A percentile compares a stretch with the other conserved stretches of the same genome.
Conservation (phyloP, 2,329 filamentous ascomycete genomes). For the Aspergillus sclerotialis region DNA sequence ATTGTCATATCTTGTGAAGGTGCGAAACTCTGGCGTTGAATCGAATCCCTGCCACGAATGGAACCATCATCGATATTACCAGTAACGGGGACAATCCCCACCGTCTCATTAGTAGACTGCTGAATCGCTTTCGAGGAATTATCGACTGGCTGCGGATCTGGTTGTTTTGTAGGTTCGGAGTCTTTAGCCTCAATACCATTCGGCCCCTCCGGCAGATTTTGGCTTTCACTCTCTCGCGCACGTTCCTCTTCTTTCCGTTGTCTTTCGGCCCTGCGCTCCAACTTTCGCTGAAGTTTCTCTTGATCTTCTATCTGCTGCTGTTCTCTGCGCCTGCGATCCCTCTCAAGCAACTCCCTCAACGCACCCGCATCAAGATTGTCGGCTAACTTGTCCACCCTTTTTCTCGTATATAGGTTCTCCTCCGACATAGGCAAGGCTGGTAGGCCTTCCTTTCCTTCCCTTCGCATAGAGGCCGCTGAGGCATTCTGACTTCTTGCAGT, state of each 20-base stretch:
- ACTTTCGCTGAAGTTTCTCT: slow-evolving; percentile 48
- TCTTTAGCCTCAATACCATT: slow-evolving; percentile 3
- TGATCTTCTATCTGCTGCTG: slow-evolving; percentile 66
- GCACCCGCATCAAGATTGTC: slow-evolving; percentile 80
- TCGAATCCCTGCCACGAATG: slow-evolving; percentile 20
- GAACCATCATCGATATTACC: slow-evolving; percentile 29
- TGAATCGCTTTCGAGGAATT: slow-evolving; percentile 24
- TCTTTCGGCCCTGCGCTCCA: slow-evolving; percentile 44
- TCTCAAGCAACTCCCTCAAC: slow-evolving; percentile 80
- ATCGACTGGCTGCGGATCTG: slow-evolving; percentile 28
- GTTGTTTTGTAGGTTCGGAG: slow-evolving; percentile 5
- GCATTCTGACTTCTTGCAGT: slow-evolving; percentile 41
- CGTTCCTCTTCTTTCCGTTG: slow-evolving; percentile 49
- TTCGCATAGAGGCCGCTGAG: slow-evolving; percentile 43
- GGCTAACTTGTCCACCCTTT: slow-evolving; percentile 61
- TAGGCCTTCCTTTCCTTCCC: slow-evolving; percentile 48
- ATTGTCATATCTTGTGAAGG: slow-evolving; percentile 27
- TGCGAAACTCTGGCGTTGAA: slow-evolving; percentile 23
- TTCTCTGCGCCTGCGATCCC: slow-evolving; percentile 74
- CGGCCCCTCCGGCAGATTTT: slow-evolving; percentile 6
- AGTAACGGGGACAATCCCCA: slow-evolving; percentile 25
- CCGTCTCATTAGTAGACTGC: slow-evolving; percentile 15
- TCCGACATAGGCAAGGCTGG: slow-evolving; percentile 53
- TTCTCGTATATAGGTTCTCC: slow-evolving; percentile 55
- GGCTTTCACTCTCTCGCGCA: slow-evolving; percentile 4